Base-by-base conservation (phyloP, 2,329 filamentous ascomycete genomes). In the Lasiodiplodia sp. region DNA sequence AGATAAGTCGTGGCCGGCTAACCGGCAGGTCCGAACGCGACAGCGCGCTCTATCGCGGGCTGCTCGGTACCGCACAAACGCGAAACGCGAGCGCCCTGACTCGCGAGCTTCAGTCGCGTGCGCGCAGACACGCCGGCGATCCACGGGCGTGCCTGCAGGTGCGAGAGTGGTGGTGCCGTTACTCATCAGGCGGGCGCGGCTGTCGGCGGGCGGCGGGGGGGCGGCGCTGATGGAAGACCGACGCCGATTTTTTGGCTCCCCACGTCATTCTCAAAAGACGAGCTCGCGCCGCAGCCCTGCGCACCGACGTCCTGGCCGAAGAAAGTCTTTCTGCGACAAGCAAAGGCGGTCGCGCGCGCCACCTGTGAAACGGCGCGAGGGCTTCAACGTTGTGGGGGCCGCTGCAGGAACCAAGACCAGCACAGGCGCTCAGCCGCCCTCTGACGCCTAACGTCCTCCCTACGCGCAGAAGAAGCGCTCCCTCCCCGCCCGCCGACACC, bases 331-430 rank as follows among this genome's bases (percentile, higher is more conserved):
- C 31, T 31, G 23, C 25, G 16, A 60, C 37, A 23, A 47, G 37
- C 58, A 31, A 60, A 60, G 55, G 58, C 58, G 58, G 58, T 63
- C 58, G 40, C 40, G 38, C 16, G 25, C 58, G 57, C 40, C 57
- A 31, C 44, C 34, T 25, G 58, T 63, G 63, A 34, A 66, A 55
- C 63, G 49, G 47, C 63, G 31, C 63, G 40, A 57, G 53, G 63
- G 63, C 63, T 55, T 66, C 49, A 18, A 38, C 28, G 49, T 31
- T 66, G 63, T 34, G 63, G 63, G 63, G 63, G 63, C 63, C 49
- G 31, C 49, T 66, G 63, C 49, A 66, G 63, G 51, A 55, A 57
- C 49, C 49, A 38, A 47, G 63, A 21, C 34, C 23, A 23, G 28
- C 18, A 28, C 49, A n/a, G 23, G 23, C 63, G 7, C 63, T 40